Conservation (phyloP, 2,329 filamentous ascomycete genomes). For the Grosmannia penicillata region DNA sequence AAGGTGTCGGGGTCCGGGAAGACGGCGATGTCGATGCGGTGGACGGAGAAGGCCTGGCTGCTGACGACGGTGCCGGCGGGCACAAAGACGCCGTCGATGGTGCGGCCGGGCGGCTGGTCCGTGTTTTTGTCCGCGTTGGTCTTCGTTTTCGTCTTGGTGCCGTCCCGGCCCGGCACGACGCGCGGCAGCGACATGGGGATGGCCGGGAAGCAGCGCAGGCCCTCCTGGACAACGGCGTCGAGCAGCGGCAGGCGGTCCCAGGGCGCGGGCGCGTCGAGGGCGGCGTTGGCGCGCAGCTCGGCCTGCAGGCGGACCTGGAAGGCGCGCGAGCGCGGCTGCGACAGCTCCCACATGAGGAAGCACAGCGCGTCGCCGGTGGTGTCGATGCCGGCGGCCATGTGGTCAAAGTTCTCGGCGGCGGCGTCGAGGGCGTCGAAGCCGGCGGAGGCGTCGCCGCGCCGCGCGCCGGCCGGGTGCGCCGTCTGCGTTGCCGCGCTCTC, state of each 20-base stretch:
- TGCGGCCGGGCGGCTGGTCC: conserved; percentile 26
- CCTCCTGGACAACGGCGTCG: conserved; percentile 49
- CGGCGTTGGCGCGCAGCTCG: conserved; percentile 26
- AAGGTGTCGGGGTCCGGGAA: conserved; percentile 70
- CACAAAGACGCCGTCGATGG: conserved; percentile 38
- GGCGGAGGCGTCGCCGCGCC: background rate
- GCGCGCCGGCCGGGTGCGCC: background rate
- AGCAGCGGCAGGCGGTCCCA: conserved; percentile 41
- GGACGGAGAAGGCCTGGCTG: conserved; percentile 45
- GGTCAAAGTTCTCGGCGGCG: conserved; percentile 55
- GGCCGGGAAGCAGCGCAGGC: conserved; percentile 45
- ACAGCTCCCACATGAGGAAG: conserved; percentile 59
- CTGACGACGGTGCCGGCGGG: conserved; percentile 42
- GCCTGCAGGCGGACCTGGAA: conserved; percentile 36
- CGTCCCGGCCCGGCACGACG: conserved; percentile 30
- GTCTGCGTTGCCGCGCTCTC: conserved; percentile 1
- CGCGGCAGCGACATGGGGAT: conserved; percentile 55
- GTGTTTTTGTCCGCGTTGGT: background rate
- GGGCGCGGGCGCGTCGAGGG: conserved; percentile 7
- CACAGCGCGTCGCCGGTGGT: conserved; percentile 56
- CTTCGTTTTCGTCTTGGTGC: background rate
- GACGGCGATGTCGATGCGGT: conserved; percentile 45
- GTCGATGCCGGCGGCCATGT: conserved; percentile 59
- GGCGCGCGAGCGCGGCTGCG: conserved; percentile 35
- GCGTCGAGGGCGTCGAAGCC: conserved; percentile 37